phyloP scores from a whole-genome alignment of 169 alveolate species.

The Babesia divergens region DNA sequence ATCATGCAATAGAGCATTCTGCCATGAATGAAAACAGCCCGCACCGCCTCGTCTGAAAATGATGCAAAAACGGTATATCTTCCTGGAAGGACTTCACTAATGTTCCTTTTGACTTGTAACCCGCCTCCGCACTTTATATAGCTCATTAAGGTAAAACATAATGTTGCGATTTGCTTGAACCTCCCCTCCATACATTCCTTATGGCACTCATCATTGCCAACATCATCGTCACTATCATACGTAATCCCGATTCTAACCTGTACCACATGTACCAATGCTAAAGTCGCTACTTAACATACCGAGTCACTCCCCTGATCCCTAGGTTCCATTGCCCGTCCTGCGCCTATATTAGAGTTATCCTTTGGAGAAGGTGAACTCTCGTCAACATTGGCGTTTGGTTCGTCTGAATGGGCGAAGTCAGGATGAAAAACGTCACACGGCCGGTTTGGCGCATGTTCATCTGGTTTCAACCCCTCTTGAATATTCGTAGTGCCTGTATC shows the following conservation, averaged over 20 bases:
- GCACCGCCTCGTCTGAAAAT: slow-evolving; percentile 52
- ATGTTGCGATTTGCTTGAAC: slow-evolving; percentile 3
- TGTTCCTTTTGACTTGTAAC: neutral
- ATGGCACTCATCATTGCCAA: neutral
- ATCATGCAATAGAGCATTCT: slow-evolving; percentile 39
- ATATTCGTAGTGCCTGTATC: too few relatives aligned
- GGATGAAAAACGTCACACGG: too few relatives aligned
- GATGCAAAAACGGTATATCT: slow-evolving; percentile 57
- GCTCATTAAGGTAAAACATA: slow-evolving; percentile 5
- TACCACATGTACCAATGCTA: too few relatives aligned
- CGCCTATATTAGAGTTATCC: too few relatives aligned
- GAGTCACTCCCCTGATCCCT: too few relatives aligned
- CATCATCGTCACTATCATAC: neutral
- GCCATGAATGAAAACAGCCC: slow-evolving; percentile 39
- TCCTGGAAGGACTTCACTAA: slow-evolving; percentile 29
- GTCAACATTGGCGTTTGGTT: too few relatives aligned
- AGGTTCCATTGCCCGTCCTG: too few relatives aligned
- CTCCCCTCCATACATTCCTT: neutral
- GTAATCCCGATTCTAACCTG: neutral
- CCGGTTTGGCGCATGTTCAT: too few relatives aligned
- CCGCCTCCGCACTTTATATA: slow-evolving; percentile 9
- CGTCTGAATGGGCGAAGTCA: too few relatives aligned
- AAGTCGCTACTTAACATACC: too few relatives aligned
- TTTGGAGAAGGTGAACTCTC: too few relatives aligned
- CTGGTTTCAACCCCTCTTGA: too few relatives aligned